A percentile compares a stretch with the other conserved stretches of the same genome.
Evolutionary conservation across 2,329 filamentous ascomycete species (phyloP).

Genomic region (Xylariaceae sp.): DNA sequence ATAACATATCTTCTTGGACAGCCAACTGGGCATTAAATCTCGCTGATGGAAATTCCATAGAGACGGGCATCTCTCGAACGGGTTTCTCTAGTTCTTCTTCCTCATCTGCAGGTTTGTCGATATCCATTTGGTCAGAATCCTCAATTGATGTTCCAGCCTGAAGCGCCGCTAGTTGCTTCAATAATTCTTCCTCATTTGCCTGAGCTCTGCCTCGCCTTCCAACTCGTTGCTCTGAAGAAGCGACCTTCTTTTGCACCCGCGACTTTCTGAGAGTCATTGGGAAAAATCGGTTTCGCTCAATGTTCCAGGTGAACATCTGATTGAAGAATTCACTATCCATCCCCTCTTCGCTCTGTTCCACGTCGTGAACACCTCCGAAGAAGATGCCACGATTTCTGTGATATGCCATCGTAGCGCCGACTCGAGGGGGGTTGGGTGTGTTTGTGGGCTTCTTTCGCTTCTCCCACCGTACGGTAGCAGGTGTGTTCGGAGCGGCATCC

Average conservation of each 20-base stretch:
- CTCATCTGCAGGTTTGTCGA: constrained; percentile 47
- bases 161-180: constrained; percentile 80
- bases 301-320: constrained; percentile 84
- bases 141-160: constrained; percentile 68
- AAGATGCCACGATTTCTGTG: constrained; percentile 90
- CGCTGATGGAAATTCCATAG: constrained; percentile 80
- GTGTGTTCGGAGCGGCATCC: constrained; percentile 61
- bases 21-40: constrained; percentile 89
- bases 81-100: constrained; percentile 54
- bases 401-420: constrained; percentile 88
- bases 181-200: constrained; percentile 85
- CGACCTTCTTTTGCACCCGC: constrained; percentile 62
- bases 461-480: constrained; percentile 83
- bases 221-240: constrained; percentile 52
- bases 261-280: constrained; percentile 73
- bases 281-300: constrained; percentile 94
- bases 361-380: constrained; percentile 92
- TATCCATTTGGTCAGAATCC: constrained; percentile 40
- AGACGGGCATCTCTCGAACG: constrained; percentile 59
- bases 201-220: constrained; percentile 70
- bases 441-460: constrained; percentile 89
- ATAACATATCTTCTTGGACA: constrained; percentile 87
- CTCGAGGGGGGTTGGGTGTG: constrained; percentile 74
- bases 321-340: constrained; percentile 99
- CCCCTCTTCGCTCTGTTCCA: constrained; percentile 86